These are phyloP conservation scores for Lolium multiflorum DNA, from an alignment of 176 grass and related monocot genomes.

Conservation along the genomic window DNA sequence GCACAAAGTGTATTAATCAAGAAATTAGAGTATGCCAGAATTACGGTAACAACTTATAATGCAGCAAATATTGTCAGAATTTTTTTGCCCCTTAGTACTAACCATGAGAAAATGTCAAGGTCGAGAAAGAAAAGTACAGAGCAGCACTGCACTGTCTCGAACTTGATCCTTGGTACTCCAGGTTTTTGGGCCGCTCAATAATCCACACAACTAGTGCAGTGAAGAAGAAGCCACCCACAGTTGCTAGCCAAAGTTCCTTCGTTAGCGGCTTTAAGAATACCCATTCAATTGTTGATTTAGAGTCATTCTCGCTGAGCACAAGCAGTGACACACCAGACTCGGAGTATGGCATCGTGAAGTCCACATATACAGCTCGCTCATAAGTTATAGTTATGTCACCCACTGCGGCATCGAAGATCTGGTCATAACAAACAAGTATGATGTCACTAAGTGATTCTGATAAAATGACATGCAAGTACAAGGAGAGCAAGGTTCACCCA, in stretches of 20 bases:
- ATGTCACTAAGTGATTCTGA: not conserved
- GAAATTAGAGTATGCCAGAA: not conserved
- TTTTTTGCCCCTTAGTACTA: not conserved
- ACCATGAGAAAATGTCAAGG: conserved; percentile 70
- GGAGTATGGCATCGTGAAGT: conserved; percentile 72
- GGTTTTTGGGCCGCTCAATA: conserved; percentile 61
- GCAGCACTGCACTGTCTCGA: conserved; percentile 58
- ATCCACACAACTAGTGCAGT: conserved; percentile 69
- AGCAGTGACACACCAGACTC: conserved; percentile 72
- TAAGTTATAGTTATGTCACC: conserved; percentile 69
- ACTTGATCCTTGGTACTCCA: conserved; percentile 48
- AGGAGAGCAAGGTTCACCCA: conserved; percentile 45
- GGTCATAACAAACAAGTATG: not conserved
- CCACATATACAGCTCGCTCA: conserved; percentile 45
- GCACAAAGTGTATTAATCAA: not conserved
- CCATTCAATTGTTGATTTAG: conserved; percentile 52
- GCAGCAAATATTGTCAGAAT: not conserved
- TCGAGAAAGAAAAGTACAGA: conserved; percentile 76
- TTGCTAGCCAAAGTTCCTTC: conserved; percentile 60
- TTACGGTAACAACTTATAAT: conserved; percentile 7
- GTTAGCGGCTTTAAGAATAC: conserved; percentile 73
- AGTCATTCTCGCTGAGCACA: conserved; percentile 42
- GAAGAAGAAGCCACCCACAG: conserved; percentile 58
- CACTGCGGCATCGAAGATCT: conserved; percentile 65
- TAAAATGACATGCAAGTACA: not conserved